Base-by-base conservation (phyloP, 2,329 filamentous ascomycete genomes). In the Exserohilum turcica region DNA sequence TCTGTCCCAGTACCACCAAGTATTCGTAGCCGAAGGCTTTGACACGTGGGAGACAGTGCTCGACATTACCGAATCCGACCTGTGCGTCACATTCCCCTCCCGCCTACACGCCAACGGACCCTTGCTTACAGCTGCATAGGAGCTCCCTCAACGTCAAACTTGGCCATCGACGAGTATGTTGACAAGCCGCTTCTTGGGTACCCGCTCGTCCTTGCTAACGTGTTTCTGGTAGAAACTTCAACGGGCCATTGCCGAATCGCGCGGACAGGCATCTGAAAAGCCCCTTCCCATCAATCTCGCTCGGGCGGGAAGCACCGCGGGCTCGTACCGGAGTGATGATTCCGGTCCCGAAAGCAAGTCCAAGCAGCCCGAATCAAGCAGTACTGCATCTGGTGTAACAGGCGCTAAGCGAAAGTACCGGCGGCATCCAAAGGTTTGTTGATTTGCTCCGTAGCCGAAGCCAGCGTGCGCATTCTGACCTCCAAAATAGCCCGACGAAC, bases 31-130 rank as follows among this genome's bases (percentile, higher is more conserved):
- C 47, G 89, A 93, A 74, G 90, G 90, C 3, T 94, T 94, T 72
- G 90, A 94, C 73, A 86, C 86, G 9, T 93, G 90, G 90, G 88
- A 91, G 29, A 92, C 87, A 1, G 86, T 93, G 49, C 79, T 92
- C 44, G 90, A 93, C 68, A 92, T 94, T 48, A 91, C 90, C 56
- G 90, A 93, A 74, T 89, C 88, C 19, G 90, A 94, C 67, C 80
- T 94, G 88, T 91, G 75, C 72, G 86, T 29, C 16, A n/a, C 35
- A 4, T 24, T 7, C 13, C 31, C 45, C 7, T 13, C 16, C 42
- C 77, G 18, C 10, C 16, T 27, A 33, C 35, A 35, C 39, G 40
- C 38, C 40, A 18, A 13, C 36, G 28, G 12, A 36, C 32, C 24
- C 33, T 43, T 48, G 53, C 58, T 61, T 40, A 66, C 57, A 56